phyloP scores from a whole-genome alignment of 192 early-diverging fungal genomes.

The Backusella liffmaniae region DNA sequence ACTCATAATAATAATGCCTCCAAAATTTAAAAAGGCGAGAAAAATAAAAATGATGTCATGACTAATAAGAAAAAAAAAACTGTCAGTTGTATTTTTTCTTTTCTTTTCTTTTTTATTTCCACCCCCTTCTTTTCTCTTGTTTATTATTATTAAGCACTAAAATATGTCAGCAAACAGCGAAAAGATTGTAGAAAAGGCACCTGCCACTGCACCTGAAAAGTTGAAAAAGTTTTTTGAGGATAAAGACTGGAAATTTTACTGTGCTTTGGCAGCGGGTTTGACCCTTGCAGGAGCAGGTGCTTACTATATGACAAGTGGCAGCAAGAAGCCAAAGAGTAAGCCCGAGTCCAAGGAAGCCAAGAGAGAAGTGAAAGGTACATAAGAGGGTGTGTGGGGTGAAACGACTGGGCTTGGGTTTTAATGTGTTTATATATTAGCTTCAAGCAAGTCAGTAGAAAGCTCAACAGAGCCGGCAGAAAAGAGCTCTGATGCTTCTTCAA shows the following conservation, averaged over 20 bases:
- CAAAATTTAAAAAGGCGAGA: not conserved
- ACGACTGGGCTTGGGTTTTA: not conserved
- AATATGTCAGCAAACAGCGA: not conserved
- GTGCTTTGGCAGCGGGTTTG: conserved; percentile 56
- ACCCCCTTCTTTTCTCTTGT: not conserved
- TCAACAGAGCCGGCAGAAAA: not conserved
- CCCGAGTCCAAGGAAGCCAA: conserved; percentile 26
- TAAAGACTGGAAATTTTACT: conserved; percentile 70
- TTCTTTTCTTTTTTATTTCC: not conserved
- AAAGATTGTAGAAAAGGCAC: conserved; percentile 4
- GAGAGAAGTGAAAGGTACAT: conserved; percentile 43
- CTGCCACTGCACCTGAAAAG: conserved; percentile 1
- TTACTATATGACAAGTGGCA: conserved; percentile 56
- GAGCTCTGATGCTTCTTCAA: conserved; percentile 27
- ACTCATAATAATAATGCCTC: not conserved
- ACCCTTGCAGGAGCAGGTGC: conserved; percentile 60
- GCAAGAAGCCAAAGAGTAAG: conserved; percentile 31
- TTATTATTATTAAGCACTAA: not conserved
- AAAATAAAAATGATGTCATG: not conserved
- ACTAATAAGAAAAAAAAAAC: not conserved
- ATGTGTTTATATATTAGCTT: not conserved
- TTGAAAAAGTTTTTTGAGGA: conserved; percentile 53
- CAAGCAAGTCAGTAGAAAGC: not conserved
- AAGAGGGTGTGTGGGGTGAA: not conserved
- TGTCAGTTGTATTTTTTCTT: not conserved